phyloP scores from a whole-genome alignment of 306 rosid genomes.

The Quercus engelmannii region DNA sequence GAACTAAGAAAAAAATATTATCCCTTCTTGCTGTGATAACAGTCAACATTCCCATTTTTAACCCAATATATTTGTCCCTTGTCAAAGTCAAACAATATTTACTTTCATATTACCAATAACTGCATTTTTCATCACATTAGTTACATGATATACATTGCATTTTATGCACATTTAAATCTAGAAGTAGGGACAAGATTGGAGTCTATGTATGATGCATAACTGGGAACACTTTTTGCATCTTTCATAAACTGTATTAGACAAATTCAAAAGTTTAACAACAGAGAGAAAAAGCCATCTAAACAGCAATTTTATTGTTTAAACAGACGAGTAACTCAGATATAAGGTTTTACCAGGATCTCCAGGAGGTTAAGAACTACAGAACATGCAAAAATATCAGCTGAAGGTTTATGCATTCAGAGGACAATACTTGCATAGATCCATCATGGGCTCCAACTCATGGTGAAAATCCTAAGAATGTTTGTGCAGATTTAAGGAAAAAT shows the following conservation, averaged over 20 bases:
- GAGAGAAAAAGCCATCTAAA: neutral
- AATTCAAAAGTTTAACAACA: neutral
- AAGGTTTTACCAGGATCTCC: slow-evolving; percentile 75
- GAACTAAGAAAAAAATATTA: neutral
- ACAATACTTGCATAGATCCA: slow-evolving; percentile 28
- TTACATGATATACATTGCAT: neutral
- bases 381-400: slow-evolving; percentile 67
- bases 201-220: neutral
- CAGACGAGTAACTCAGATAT: neutral
- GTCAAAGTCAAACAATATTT: neutral
- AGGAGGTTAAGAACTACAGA: slow-evolving; percentile 91
- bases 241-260: neutral
- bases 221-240: neutral
- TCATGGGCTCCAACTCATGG: slow-evolving; percentile 63
- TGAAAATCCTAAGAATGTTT: slow-evolving; percentile 13
- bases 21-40: neutral
- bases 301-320: neutral
- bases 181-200: neutral
- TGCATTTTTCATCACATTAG: neutral
- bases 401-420: slow-evolving; percentile 64
- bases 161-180: neutral
- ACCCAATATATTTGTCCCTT: neutral
- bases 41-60: neutral
- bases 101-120: neutral
- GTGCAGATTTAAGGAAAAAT: slow-evolving; percentile 21